Evolutionary conservation across 1,139 yeast species (phyloP), one percentile per base, ranked within the genome.

Genomic region (Ogataea hybrid): DNA sequence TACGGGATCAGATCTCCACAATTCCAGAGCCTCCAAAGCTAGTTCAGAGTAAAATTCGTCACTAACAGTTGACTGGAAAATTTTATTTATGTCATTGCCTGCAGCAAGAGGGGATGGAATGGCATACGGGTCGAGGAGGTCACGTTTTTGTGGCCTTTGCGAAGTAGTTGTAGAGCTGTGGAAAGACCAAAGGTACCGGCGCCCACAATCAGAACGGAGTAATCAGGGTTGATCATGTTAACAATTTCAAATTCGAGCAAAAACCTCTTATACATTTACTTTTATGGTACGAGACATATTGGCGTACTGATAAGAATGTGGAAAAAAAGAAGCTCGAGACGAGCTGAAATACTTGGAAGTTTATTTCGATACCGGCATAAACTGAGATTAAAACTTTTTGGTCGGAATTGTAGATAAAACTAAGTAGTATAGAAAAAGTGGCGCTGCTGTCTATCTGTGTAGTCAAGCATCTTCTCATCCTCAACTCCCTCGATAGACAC

Each of bases 171-270:
- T 5, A 64, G 47, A 1, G 65, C 67, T 1, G 69, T 58, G 3
- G 67, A 57, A 7, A 64, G 53, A 2, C 69, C 69, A 48, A 63
- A 64, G 2, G 64, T 57, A 4, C 69, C 69, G 20, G 57, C 57
- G 7, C 64, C 63, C 12, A 60, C 32, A 25, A 41, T 30, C 23
- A 37, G 33, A 18, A 37, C 35, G 2, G 73, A 6, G 71, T 63
- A 50, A 65, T 56, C 1, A 68, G 68, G n/a, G 14, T 25, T 35
- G 5, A 28, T 10, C 35, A 33, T 29, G 6, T 12, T 6, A 16
- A 23, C 28, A 1, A 23, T 11, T 3, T 23, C 41, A 46, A 36
- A 27, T 12, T 14, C 15, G 15, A 25, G 9, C 7, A 25, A 14
- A n/a, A 7, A n/a, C 15, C 7, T 25, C 28, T 16, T 14, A 11